A percentile compares a stretch with the other conserved stretches of the same genome.
Conservation (phyloP, 2,329 filamentous ascomycete species). For the Cordyceps farinosa region DNA sequence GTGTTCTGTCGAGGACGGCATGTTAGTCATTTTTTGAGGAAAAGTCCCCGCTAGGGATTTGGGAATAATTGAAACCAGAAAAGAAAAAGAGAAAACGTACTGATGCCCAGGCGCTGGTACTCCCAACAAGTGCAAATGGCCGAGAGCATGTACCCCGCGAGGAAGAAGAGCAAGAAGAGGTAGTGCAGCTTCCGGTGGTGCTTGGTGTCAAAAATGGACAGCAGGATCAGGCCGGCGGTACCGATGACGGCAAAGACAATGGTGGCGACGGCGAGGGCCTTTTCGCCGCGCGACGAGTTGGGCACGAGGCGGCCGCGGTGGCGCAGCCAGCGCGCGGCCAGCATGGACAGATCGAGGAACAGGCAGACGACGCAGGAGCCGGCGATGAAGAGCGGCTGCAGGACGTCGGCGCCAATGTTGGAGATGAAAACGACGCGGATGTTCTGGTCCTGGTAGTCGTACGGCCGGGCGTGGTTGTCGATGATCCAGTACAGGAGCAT, state of each 20-base stretch:
- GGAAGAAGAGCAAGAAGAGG: constrained; percentile 76
- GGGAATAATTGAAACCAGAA: background rate
- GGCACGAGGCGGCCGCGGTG: constrained; percentile 74
- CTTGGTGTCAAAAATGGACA: constrained; percentile 83
- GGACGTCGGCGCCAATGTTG: constrained; percentile 56
- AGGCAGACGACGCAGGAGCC: constrained; percentile 69
- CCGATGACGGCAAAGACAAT: constrained; percentile 71
- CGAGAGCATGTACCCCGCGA: constrained; percentile 78
- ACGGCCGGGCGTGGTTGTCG: constrained; percentile 50
- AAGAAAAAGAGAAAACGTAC: constrained; percentile 36
- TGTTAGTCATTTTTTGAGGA: background rate
- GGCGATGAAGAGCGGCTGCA: constrained; percentile 76
- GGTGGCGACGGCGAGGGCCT: constrained; percentile 56
- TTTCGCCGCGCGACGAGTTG: constrained; percentile 63
- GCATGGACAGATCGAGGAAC: constrained; percentile 76
- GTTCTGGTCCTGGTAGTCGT: constrained; percentile 54
- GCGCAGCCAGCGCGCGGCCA: constrained; percentile 79
- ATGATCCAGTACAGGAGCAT: constrained; percentile 69
- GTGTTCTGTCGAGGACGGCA: constrained; percentile 50
- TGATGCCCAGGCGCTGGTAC: constrained; percentile 79
- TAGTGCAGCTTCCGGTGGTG: constrained; percentile 65
- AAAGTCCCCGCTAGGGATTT: too few relatives aligned
- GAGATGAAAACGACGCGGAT: constrained; percentile 71
- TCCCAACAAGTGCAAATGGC: constrained; percentile 88
- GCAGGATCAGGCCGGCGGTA: constrained; percentile 73